Base-by-base conservation (phyloP, 345 rosid species). In the Clausena lansium region DNA sequence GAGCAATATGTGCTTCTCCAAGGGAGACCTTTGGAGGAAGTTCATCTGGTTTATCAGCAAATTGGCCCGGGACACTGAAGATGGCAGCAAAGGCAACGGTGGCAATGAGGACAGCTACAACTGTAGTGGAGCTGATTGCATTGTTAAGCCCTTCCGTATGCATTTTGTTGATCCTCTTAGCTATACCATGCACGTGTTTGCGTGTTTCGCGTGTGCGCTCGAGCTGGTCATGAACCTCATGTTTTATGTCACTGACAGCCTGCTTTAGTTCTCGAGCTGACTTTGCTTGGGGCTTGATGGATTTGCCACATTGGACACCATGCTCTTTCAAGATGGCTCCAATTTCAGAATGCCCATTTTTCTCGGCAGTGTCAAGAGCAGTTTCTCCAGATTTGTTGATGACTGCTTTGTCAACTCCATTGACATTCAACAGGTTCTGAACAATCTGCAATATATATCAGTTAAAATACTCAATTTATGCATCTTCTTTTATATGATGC, bases 41-140 rank as follows among this genome's bases (percentile, higher is more conserved):
- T 0, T 78, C 0, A 0, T 39, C 0, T 0, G 93, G 89, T 0
- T 88, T 54, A 73, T 93, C 97, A 9, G 81, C 86, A 39, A 74
- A 96, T 54, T 94, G 98, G 33, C 98, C 98, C 0, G 98, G 99
- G 76, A 96, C 89, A 72, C 79, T 89, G 78, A 91, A 96, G 77
- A 96, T 96, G 57, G 99, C 98, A 25, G 95, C 99, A 71, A 94
- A 96, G 6, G 99, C 95, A 33, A 94, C 92, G 0, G 97, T 91
- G 24, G 99, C 95, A 38, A 96, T 96, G 67, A 96, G 99, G 76
- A 96, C 92, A 9, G 98, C 98, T 0, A 94, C 98, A 17, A 96
- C 81, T 2, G 98, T 95, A 28, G 92, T 93, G 69, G 98, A 95
- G 88, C 64, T 95, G 79, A 93, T 93, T 7, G 98, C 98, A 54